phyloP scores from a whole-genome alignment of 192 early-diverging fungal genomes.

The Coemansia sp. region DNA sequence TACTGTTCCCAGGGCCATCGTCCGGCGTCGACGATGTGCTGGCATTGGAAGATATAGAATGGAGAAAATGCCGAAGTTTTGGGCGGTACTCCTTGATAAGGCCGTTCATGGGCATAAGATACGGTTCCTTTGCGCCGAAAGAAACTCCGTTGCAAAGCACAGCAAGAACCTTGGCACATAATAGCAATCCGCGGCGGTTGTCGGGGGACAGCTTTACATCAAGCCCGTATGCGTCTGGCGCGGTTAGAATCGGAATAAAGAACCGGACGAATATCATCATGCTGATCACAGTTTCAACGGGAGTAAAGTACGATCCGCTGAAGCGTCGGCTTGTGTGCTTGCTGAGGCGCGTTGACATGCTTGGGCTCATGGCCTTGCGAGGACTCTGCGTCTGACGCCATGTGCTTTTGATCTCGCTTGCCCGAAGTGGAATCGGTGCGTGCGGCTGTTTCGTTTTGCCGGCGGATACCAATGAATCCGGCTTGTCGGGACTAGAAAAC shows the following conservation, averaged over 20 bases:
- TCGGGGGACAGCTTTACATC: constrained; percentile 66
- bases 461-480: constrained; percentile 24
- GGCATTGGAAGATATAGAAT: constrained; percentile 54
- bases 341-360: constrained; percentile 23
- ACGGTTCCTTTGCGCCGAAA: constrained; percentile 91
- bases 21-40: background rate
- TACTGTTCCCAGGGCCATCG: constrained; percentile 1
- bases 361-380: constrained; percentile 32
- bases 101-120: constrained; percentile 85
- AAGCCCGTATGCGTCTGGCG: constrained; percentile 79
- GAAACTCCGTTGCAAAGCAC: constrained; percentile 93
- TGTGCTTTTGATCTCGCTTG: constrained; percentile 33
- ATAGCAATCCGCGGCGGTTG: constrained; percentile 79
- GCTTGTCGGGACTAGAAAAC: constrained; percentile 17
- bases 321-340: constrained; percentile 42
- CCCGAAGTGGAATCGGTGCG: constrained; percentile 13
- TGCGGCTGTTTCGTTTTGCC: background rate
- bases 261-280: constrained; percentile 92
- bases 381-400: constrained; percentile 40
- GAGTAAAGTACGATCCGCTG: constrained; percentile 58
- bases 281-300: constrained; percentile 67
- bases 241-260: constrained; percentile 90
- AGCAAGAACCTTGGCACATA: constrained; percentile 92
- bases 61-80: constrained; percentile 76
- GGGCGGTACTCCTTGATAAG: constrained; percentile 80